A percentile compares a stretch with the other conserved stretches of the same genome.
phyloP scores from a whole-genome alignment of 768 basidiomycete genomes.

The Leccinum truebloodii region DNA sequence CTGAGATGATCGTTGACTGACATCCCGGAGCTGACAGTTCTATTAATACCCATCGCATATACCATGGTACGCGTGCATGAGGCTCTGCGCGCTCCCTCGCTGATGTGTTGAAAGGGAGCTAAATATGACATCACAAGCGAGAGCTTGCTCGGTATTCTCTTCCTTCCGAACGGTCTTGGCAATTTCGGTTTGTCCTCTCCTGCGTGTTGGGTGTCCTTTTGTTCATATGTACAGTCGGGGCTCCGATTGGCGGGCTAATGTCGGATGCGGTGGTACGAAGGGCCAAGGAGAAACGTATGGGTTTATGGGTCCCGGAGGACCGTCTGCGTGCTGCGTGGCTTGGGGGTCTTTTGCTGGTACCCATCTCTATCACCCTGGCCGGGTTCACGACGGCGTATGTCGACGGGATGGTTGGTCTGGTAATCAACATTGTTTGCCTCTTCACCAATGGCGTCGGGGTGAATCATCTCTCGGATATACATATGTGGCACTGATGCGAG shows the following conservation, averaged over 20 bases:
- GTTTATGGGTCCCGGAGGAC: slow-evolving; percentile 69
- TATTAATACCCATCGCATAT: slow-evolving; percentile 63
- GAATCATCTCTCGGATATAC: slow-evolving; percentile 18
- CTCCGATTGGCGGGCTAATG: slow-evolving; percentile 56
- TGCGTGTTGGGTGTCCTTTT: not conserved
- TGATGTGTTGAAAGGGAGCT: slow-evolving; percentile 45
- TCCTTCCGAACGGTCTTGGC: slow-evolving; percentile 31
- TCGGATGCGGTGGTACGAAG: slow-evolving; percentile 55
- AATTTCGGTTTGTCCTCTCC: slow-evolving; percentile 22
- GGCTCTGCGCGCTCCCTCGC: not conserved
- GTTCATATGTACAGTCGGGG: slow-evolving; percentile 46
- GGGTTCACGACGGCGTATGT: slow-evolving; percentile 57
- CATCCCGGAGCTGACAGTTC: slow-evolving; percentile 21
- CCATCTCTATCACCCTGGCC: slow-evolving; percentile 48
- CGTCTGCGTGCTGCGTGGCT: slow-evolving; percentile 54
- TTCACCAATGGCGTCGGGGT: slow-evolving; percentile 70
- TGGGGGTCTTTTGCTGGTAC: slow-evolving; percentile 50
- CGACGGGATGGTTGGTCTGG: slow-evolving; percentile 49
- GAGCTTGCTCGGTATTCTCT: slow-evolving; percentile 24
- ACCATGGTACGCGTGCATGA: slow-evolving; percentile 53
- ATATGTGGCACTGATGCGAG: not conserved
- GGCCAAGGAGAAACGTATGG: slow-evolving; percentile 51
- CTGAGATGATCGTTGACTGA: not conserved
- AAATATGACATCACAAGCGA: slow-evolving; percentile 28
- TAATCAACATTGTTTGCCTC: slow-evolving; percentile 52